phyloP scores from a whole-genome alignment of 306 rosid species.

The Cucurbita pepo region DNA sequence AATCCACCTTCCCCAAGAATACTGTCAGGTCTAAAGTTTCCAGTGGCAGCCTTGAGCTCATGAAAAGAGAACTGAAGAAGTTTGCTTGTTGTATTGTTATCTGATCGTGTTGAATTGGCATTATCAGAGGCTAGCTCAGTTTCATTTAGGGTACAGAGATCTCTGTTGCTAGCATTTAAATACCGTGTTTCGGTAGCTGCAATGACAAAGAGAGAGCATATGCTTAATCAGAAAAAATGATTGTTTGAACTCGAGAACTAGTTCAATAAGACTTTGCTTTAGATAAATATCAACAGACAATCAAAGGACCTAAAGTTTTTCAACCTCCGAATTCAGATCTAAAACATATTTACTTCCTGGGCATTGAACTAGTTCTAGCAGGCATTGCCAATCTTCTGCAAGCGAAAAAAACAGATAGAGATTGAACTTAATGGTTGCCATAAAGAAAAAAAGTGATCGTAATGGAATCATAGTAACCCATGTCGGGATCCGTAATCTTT shows the following conservation, averaged over 20 bases:
- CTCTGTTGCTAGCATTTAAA: constrained; percentile 89
- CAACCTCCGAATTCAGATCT: background rate
- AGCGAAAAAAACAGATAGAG: background rate
- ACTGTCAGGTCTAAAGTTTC: constrained; percentile 96
- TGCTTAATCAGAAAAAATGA: background rate
- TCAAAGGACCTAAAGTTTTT: background rate
- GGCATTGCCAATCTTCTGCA: background rate
- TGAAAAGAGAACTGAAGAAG: constrained; percentile 72
- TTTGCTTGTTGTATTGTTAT: constrained; percentile 40
- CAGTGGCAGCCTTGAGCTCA: constrained; percentile 84
- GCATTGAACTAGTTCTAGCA: background rate
- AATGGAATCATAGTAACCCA: constrained; percentile 3
- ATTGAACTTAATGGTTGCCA: background rate
- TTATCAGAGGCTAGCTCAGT: constrained; percentile 55
- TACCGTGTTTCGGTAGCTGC: constrained; percentile 88
- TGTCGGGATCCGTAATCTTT: constrained; percentile 16
- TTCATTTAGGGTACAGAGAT: constrained; percentile 58
- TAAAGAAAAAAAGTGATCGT: background rate
- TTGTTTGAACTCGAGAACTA: background rate
- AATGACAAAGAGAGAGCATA: constrained; percentile 15
- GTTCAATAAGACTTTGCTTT: background rate
- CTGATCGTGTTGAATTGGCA: constrained; percentile 38
- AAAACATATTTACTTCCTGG: background rate
- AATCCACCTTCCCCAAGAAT: constrained; percentile 98
- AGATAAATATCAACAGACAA: background rate